Base-by-base conservation (phyloP, 441 rosid genomes). In the Corymbia citriodora region DNA sequence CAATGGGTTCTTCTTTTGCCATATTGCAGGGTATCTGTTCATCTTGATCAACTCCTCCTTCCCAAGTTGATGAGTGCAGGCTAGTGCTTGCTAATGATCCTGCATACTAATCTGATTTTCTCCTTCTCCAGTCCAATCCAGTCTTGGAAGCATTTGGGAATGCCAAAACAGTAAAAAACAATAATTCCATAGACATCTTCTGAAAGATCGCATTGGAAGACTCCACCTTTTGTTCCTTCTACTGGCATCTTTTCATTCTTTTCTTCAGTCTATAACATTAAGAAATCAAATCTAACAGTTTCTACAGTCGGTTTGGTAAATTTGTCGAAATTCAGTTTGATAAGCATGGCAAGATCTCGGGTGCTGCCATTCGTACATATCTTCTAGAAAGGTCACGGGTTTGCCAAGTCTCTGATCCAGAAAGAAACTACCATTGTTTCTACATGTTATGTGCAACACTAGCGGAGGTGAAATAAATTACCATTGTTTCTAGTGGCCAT, bases 91-190 rank as follows among this genome's bases (percentile, higher is more conserved):
- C 87, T 50, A 90, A 85, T n/a, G 70, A 86, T 86, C 29, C 12
- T 18, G 2, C 40, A 89, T n/a, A 70, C 50, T 88, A 48, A 79
- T 87, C 55, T 89, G 40, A 50, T 55, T 15, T 55, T 54, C 40
- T 23, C 29, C 79, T 88, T 92, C 33, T 87, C 87, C 94, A 96
- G 98, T 96, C 97, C 70, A 96, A 96, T 90, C 97, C 98, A 65
- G 98, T 96, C 68, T 68, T 96, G 89, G 98, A 96, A 96, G 98
- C 98, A 88, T 96, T 96, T 83, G 98, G 98, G 90, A 96, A 96
- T 90, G 96, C 98, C 63, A 95, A 95, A 93, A 96, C 97, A 52
- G 97, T 96, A 36, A 95, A 93, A 91, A 96, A 95, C 91, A 96
- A 96, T 93, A 96, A 96, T 91, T 96, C 98, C 86, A 96, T 97